A percentile compares a stretch with the other conserved stretches of the same genome.
These are phyloP conservation scores for Puccinia horiana DNA, from an alignment of 1,284 basidiomycete species.

Conservation along the genomic window DNA sequence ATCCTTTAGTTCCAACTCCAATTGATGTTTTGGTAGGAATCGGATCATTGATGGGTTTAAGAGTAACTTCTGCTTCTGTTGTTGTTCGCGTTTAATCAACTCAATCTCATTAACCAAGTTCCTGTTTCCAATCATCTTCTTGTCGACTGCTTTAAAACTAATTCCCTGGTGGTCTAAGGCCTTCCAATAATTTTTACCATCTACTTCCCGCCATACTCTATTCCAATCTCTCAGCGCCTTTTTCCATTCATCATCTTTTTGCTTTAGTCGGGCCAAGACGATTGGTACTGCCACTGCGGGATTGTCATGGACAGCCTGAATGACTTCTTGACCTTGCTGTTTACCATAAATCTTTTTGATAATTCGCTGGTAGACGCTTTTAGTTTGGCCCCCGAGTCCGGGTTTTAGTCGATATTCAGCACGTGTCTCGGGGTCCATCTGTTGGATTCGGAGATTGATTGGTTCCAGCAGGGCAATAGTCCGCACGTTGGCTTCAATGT, in stretches of 20 bases:
- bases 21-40: slow-evolving; percentile 39
- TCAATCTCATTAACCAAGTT: slow-evolving; percentile 88
- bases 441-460: slow-evolving; percentile 78
- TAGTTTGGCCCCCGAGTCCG: slow-evolving; percentile 84
- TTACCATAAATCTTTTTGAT: slow-evolving; percentile 95
- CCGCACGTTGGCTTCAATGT: slow-evolving; percentile 85
- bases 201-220: slow-evolving; percentile 94
- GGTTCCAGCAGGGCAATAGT: slow-evolving; percentile 93
- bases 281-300: slow-evolving; percentile 89
- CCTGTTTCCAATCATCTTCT: slow-evolving; percentile 90
- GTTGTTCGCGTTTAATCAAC: slow-evolving; percentile 72
- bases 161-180: slow-evolving; percentile 93
- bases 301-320: slow-evolving; percentile 87
- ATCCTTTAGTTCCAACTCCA: slow-evolving; percentile 30
- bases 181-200: slow-evolving; percentile 96
- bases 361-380: slow-evolving; percentile 86
- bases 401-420: slow-evolving; percentile 79
- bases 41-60: slow-evolving; percentile 46
- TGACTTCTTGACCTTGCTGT: slow-evolving; percentile 76
- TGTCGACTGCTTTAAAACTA: slow-evolving; percentile 91
- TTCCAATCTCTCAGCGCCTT: slow-evolving; percentile 93
- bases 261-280: slow-evolving; percentile 83
- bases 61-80: slow-evolving; percentile 63
- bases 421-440: slow-evolving; percentile 86
- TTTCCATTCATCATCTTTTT: slow-evolving; percentile 97